Conservation (phyloP, 345 rosid genomes). For the Excoecaria agallocha region DNA sequence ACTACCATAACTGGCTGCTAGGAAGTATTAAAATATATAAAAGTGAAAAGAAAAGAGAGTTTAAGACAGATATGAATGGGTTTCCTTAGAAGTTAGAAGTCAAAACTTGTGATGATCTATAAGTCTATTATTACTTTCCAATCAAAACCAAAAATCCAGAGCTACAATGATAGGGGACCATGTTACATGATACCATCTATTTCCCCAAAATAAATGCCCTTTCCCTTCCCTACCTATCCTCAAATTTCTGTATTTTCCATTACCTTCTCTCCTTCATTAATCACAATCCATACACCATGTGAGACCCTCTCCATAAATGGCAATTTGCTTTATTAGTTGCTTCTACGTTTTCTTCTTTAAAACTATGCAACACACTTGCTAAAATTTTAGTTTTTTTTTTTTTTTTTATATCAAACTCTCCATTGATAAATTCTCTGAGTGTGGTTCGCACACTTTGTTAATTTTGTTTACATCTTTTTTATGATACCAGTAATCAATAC, state of each 20-base stretch:
- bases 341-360: constrained; percentile 3
- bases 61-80: background rate
- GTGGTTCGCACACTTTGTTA: too few relatives aligned
- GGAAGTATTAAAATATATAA: background rate
- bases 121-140: constrained; percentile 20
- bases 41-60: background rate
- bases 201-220: background rate
- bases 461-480: too few relatives aligned
- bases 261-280: constrained; percentile 5
- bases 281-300: constrained; percentile 28
- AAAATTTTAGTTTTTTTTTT: too few relatives aligned
- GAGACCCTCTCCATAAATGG: constrained; percentile 18
- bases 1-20: background rate
- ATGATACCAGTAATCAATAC: too few relatives aligned
- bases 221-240: background rate
- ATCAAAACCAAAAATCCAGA: constrained; percentile 1
- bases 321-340: constrained; percentile 10
- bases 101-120: constrained; percentile 18
- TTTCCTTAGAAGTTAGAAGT: constrained; percentile 18
- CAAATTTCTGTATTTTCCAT: background rate
- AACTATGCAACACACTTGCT: background rate
- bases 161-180: constrained; percentile 14
- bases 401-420: too few relatives aligned
- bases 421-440: too few relatives aligned
- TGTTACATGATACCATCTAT: constrained; percentile 5